Percentiles rank a stretch among this genome's conserved stretches.
phyloP scores from a whole-genome alignment of 2,329 filamentous ascomycete genomes.

The Colletotrichum chlorophyti region DNA sequence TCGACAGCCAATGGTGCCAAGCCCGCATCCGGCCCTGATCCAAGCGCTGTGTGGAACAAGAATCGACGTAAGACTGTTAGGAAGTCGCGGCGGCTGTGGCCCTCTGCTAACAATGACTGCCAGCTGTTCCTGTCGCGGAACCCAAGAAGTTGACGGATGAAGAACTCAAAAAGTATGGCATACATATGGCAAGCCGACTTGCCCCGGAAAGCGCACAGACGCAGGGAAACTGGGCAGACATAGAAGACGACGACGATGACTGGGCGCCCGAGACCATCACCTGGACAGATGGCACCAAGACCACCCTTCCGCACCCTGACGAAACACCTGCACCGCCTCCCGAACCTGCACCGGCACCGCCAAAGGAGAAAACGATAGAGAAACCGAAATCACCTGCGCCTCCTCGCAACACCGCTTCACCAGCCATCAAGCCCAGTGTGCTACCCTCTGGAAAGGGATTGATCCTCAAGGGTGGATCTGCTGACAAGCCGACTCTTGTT shows the following conservation, averaged over 20 bases:
- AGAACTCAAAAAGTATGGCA: conserved; percentile 85
- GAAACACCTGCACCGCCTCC: conserved; percentile 45
- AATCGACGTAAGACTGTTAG: conserved; percentile 71
- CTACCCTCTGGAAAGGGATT: conserved; percentile 65
- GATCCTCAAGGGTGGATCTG: conserved; percentile 67
- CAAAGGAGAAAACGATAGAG: conserved; percentile 42
- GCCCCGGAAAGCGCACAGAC: conserved; percentile 77
- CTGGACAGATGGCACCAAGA: conserved; percentile 89
- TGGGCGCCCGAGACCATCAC: conserved; percentile 86
- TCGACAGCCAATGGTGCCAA: conserved; percentile 63
- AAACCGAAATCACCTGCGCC: conserved; percentile 53
- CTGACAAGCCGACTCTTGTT: conserved; percentile 76
- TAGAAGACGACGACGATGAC: conserved; percentile 87
- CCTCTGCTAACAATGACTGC: conserved; percentile 33
- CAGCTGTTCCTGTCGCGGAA: conserved; percentile 70
- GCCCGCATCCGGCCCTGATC: conserved; percentile 68
- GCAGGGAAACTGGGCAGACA: conserved; percentile 87
- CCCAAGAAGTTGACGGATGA: conserved; percentile 87
- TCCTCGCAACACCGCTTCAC: conserved; percentile 41
- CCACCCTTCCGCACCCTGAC: conserved; percentile 71
- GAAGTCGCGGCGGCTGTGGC: background rate
- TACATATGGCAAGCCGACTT: conserved; percentile 81
- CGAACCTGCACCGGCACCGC: conserved; percentile 35
- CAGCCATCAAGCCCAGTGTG: conserved; percentile 51
- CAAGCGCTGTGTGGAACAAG: conserved; percentile 85